These are phyloP conservation scores for Sporothrix luriei DNA, from an alignment of 2,329 filamentous ascomycete genomes.

Conservation along the genomic window DNA sequence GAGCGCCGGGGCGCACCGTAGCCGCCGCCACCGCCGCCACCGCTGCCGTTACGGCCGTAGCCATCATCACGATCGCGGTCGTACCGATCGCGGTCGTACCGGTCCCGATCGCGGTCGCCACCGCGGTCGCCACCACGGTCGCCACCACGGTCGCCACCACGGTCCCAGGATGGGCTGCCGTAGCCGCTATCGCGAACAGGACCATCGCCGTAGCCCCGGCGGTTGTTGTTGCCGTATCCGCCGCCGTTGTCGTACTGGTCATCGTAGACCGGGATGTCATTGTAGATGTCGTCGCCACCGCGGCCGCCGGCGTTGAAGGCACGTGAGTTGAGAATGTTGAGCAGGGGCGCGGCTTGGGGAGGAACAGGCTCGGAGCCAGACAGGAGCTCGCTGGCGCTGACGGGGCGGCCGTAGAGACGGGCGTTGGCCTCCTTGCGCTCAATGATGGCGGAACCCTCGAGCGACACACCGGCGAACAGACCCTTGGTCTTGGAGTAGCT, in stretches of 20 bases:
- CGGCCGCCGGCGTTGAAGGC: constrained; percentile 72
- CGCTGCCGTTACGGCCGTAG: constrained; percentile 34
- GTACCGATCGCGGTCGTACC: constrained; percentile 43
- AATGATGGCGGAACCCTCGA: constrained; percentile 91
- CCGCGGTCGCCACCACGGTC: not conserved
- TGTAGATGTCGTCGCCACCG: constrained; percentile 71
- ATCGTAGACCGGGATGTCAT: constrained; percentile 89
- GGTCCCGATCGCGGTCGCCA: constrained; percentile 52
- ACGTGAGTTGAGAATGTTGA: constrained; percentile 81
- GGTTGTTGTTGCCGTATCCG: constrained; percentile 54
- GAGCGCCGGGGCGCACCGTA: constrained; percentile 58
- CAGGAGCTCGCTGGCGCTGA: constrained; percentile 80
- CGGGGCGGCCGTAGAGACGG: constrained; percentile 84
- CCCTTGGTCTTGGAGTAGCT: constrained; percentile 98
- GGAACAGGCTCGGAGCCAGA: constrained; percentile 76
- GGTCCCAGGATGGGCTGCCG: constrained; percentile 1
- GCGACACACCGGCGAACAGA: constrained; percentile 89
- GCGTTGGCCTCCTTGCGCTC: constrained; percentile 96
- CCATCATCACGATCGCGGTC: constrained; percentile 56
- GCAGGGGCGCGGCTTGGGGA: constrained; percentile 78
- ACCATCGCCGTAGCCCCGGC: constrained; percentile 52
- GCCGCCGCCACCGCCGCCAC: constrained; percentile 55
- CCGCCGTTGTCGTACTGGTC: constrained; percentile 78
- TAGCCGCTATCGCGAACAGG: constrained; percentile 40
- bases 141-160: no score